Evolutionary conservation across 306 rosid species (phyloP), one percentile per base, ranked within the genome.

Genomic region (Crataegus laevigata): DNA sequence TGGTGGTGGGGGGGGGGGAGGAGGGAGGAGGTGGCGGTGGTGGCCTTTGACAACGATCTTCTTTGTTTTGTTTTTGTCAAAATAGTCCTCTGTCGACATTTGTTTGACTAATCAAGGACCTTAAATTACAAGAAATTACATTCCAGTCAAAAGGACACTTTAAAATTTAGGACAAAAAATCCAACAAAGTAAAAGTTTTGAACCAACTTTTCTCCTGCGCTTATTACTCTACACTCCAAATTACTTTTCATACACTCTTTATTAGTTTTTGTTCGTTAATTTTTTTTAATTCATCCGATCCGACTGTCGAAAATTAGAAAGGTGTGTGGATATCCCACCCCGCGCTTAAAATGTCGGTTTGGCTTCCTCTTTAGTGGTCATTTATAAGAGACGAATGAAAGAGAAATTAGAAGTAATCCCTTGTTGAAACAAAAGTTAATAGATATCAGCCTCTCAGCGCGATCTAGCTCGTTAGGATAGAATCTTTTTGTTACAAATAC

Each of bases 391-490:
- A 15, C 54, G 1, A 50, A 50, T 17, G 21, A 50, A 50, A 6
- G 3, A 50, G 54, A 50, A 50, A 21, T 15, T 50, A 15, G 21
- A 17, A 17, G 21, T 50, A 21, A 50, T 17, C 3, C 1, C 21
- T 50, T 17, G 54, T 18, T 0, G 2, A 50, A 5, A 47, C 18
- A 15, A 47, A 15, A 15, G 52, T 47, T 15, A 43, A 11, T 43
- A 12, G 3, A 43, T 3, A 11, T 42, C 13, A 40, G 3, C 4
- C 14, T 42, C 1, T 5, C 6, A 0, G 8, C 0, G 0, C 0
- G 3, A 2, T 47, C 18, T 47, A 2, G 0, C 7, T 0, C 3
- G 1, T 15, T 15, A 14, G 1, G 8, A 47, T 15, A 15, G 0
- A 47, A 17, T 47, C 0, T 15, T 15, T 47, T 40, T 10, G 43